Evolutionary conservation across 768 basidiomycete species (phyloP), one percentile per base, ranked within the genome.

Genomic region (Mycena amicta): DNA sequence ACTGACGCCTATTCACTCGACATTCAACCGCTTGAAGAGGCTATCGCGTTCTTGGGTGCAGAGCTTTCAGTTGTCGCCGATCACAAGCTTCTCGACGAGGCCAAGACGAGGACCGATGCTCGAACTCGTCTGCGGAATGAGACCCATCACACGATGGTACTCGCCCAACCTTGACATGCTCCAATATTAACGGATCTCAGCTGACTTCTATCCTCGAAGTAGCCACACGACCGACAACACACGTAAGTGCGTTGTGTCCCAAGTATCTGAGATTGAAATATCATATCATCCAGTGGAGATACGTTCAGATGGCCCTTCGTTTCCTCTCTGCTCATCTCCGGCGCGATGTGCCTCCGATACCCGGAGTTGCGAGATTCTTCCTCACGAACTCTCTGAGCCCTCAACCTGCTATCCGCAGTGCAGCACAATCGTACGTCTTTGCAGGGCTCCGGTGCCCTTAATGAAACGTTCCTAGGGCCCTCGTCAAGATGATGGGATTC

Each of bases 271-370:
- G 49, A 56, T 23, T 23, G 52, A 28, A 28, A 45, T 57, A 43
- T 59, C 31, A 47, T 50, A 54, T 28, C 56, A 57, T 66, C n/a
- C 63, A 93, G 91, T 93, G 91, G 91, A 80, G 90, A 74, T 93
- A 93, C 70, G 78, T 86, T 0, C 87, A 92, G 77, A 86, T 85
- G 64, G 87, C 90, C 6, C 71, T 79, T 28, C 81, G 80, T 30
- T 87, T 90, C 67, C 69, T 92, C 45, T 75, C 74, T 28, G 77
- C 81, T 37, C 76, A 92, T 28, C 75, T 92, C 53, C 81, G 87
- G 65, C 78, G 90, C 68, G 89, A 93, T 65, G 70, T 72, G 27
- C 72, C 79, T 11, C 77, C 83, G 18, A 70, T 82, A 2, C 74
- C 86, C 15, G 80, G 80, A 3, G 70, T 87, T 4, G 83, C 84